Percentiles rank a stretch among this genome's conserved stretches.
These are phyloP conservation scores for Nigrospora sphaerica DNA, from an alignment of 2,329 filamentous ascomycete species.

Conservation along the genomic window DNA sequence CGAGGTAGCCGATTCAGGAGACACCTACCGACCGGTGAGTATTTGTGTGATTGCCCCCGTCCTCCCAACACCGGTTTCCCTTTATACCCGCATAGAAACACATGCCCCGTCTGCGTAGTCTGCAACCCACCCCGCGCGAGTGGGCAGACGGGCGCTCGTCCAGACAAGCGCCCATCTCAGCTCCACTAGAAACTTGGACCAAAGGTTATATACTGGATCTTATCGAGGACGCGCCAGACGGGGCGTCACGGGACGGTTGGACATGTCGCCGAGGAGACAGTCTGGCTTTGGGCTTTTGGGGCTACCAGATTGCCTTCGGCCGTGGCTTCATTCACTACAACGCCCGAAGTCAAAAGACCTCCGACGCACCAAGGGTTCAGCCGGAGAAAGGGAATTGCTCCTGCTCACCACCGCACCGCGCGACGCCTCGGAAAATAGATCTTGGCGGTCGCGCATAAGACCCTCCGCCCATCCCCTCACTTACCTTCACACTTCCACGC, in stretches of 20 bases:
- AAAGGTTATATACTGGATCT: conserved; percentile 2
- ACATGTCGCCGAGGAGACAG: not conserved
- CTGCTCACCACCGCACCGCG: too few relatives aligned
- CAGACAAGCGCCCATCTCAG: not conserved
- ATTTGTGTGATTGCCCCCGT: not conserved
- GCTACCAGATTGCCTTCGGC: not conserved
- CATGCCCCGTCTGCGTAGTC: too few relatives aligned
- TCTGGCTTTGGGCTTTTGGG: not conserved
- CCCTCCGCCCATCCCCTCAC: too few relatives aligned
- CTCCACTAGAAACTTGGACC: not conserved
- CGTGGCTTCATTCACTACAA: too few relatives aligned
- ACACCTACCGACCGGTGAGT: conserved; percentile 51
- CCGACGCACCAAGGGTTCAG: too few relatives aligned
- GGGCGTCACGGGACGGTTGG: not conserved
- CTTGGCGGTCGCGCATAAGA: too few relatives aligned
- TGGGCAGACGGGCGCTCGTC: not conserved
- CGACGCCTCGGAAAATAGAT: too few relatives aligned
- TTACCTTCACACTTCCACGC: too few relatives aligned
- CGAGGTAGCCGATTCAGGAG: conserved; percentile 49
- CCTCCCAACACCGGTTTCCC: too few relatives aligned
- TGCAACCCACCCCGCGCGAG: not conserved
- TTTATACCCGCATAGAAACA: too few relatives aligned
- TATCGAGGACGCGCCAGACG: not conserved
- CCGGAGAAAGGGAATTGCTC: too few relatives aligned
- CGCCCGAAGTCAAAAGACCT: too few relatives aligned